A percentile compares a stretch with the other conserved stretches of the same genome.
phyloP scores from a whole-genome alignment of 352 stramenopile genomes.

The Globisporangium okanoganense region DNA sequence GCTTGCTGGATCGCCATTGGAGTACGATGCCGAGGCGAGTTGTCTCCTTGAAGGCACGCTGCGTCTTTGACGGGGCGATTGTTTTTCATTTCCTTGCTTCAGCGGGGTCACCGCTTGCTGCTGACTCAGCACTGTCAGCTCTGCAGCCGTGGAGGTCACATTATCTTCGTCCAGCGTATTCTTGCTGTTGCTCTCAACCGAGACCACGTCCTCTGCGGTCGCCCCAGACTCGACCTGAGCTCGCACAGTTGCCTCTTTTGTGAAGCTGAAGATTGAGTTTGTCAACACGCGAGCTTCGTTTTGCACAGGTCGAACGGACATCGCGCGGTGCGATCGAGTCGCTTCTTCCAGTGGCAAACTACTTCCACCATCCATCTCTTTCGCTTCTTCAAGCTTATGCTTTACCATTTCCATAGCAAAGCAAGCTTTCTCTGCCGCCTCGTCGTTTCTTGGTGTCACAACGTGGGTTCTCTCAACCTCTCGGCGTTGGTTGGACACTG shows the following conservation, averaged over 20 bases:
- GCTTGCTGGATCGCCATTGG: background rate
- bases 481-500: background rate
- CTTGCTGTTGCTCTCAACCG: background rate
- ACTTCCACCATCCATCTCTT: background rate
- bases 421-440: background rate
- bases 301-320: background rate
- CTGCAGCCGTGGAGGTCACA: background rate
- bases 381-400: background rate
- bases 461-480: background rate
- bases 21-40: slow-evolving; percentile 6
- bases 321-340: background rate
- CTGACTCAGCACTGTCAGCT: background rate
- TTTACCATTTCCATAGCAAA: background rate
- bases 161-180: background rate
- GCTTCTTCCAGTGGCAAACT: background rate
- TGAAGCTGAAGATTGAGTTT: slow-evolving; percentile 9
- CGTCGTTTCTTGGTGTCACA: background rate
- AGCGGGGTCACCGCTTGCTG: too few species aligned
- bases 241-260: background rate
- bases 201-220: background rate
- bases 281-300: background rate
- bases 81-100: background rate
- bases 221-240: background rate
- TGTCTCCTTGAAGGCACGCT: background rate
- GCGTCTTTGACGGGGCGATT: background rate